phyloP scores from a whole-genome alignment of 768 basidiomycete species.

The Suillus alpinus region DNA sequence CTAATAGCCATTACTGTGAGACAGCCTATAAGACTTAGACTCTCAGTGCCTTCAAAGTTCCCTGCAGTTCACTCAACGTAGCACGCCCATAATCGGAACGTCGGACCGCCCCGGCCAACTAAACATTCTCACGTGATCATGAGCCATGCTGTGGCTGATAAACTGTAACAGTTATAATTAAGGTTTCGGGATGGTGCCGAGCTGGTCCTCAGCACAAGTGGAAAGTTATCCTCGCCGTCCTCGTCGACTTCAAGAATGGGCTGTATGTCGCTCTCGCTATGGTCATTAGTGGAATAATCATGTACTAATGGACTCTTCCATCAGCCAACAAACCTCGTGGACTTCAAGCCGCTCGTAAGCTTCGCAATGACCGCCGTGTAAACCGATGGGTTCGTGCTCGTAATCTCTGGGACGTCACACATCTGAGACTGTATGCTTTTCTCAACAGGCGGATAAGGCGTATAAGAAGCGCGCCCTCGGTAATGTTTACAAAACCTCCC shows the following conservation, averaged over 20 bases:
- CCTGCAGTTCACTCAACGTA: too few species aligned
- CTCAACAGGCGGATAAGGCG: constrained; percentile 83
- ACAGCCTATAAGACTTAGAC: too few species aligned
- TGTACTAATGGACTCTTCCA: background rate
- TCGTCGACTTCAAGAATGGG: constrained; percentile 72
- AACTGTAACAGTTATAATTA: constrained; percentile 41
- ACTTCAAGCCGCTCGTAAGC: constrained; percentile 97
- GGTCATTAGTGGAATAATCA: background rate
- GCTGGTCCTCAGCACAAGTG: constrained; percentile 7
- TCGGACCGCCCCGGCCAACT: background rate
- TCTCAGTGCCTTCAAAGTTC: too few species aligned
- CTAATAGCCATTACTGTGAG: too few species aligned
- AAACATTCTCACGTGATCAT: constrained; percentile 7
- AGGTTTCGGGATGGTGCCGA: constrained; percentile 42
- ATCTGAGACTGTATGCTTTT: constrained; percentile 14
- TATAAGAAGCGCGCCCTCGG: constrained; percentile 99
- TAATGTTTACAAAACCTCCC: constrained; percentile 99
- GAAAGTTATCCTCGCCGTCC: constrained; percentile 38
- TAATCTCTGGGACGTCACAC: background rate
- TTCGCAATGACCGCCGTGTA: constrained; percentile 88
- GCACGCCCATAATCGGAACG: background rate
- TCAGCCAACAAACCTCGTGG: constrained; percentile 98
- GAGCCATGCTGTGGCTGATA: constrained; percentile 28
- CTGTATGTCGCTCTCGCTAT: constrained; percentile 56
- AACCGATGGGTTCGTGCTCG: constrained; percentile 87